Base-by-base conservation (phyloP, 208 protist genomes). In the Wallacemonas collosoma region DNA sequence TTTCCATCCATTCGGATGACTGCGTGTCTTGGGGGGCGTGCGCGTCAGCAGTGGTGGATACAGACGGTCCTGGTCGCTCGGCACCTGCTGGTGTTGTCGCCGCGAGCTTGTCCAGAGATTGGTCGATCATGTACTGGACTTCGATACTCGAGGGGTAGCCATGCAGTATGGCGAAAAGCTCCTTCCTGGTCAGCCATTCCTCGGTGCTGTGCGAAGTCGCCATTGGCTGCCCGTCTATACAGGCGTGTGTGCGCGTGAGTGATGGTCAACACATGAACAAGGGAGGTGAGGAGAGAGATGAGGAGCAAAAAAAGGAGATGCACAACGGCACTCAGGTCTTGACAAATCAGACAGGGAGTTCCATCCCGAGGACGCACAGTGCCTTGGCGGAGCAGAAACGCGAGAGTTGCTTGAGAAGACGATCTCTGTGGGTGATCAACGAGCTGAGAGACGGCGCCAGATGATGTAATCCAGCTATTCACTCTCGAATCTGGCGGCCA, bases 121-220 rank as follows among this genome's bases (percentile, higher is more conserved):
- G 68, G 64, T 92, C 87, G 56, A 89, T 89, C 77, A 92, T 85
- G 39, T 73, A 76, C 76, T 89, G 77, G 45, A 89, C 87, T 67
- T 92, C 87, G 5, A 84, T 69, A 15, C 72, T 80, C 36, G 87
- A 86, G 53, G 83, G 54, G 65, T 82, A 89, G 55, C 77, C 74
- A 26, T 75, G 67, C 47, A 89, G 66, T 8, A 76, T 47, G 15
- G 56, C 44, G 71, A 81, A 85, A n/a, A 91, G 66, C 11, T 82
- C 81, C 39, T 66, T 68, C 62, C 80, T 75, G 40, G 58, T 72
- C 53, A 76, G 48, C 3, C 51, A 58, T 57, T 68, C 17, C 14
- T 55, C 35, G 36, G 36, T 48, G 3, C 36, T 60, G 6, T n/a
- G 26, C 15, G 40, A 8, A 26, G 50, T 54, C 39, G 17, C 41